Evolutionary conservation across 108 stramenopile genomes (phyloP).

Genomic region (Cyclostephanos tholiformis): DNA sequence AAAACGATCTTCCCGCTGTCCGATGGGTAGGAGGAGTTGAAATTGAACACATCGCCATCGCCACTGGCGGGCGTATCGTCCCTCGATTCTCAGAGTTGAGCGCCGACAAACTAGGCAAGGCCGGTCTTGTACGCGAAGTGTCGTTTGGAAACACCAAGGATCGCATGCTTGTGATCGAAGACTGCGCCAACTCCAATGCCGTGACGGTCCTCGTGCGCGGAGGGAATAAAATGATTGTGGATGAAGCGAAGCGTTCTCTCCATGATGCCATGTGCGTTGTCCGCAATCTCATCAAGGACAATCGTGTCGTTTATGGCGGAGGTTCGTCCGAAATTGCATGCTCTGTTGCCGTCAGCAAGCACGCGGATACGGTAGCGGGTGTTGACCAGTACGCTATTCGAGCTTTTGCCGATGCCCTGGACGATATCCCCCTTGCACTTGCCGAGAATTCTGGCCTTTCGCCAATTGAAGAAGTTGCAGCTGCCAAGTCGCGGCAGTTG

Average conservation of each 20-base stretch:
- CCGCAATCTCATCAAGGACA: constrained; percentile 96
- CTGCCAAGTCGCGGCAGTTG: constrained; percentile 93
- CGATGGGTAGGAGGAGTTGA: constrained; percentile 99
- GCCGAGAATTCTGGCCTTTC: constrained; percentile 97
- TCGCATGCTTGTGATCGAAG: constrained; percentile 96
- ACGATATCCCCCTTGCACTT: constrained; percentile 98
- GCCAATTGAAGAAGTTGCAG: constrained; percentile 96
- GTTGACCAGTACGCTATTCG: constrained; percentile 99
- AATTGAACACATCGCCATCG: constrained; percentile 99
- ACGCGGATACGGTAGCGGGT: constrained; percentile 93
- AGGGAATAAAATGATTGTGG: constrained; percentile 99
- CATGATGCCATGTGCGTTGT: constrained; percentile 99
- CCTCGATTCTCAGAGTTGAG: constrained; percentile 95
- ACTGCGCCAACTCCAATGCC: constrained; percentile 94
- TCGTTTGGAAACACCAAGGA: constrained; percentile 97
- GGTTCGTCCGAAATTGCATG: constrained; percentile 98
- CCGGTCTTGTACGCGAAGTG: constrained; percentile 93
- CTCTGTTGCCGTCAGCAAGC: constrained; percentile 89
- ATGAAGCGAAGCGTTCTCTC: constrained; percentile 99
- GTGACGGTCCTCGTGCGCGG: constrained; percentile 98
- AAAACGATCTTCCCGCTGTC: constrained; percentile 91
- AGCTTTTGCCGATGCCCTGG: constrained; percentile 98
- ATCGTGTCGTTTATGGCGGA: constrained; percentile 99
- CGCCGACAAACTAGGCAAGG: constrained; percentile 94
- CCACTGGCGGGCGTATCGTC: constrained; percentile 99